Evolutionary conservation across 768 basidiomycete species (phyloP), one percentile per base, ranked within the genome.

Genomic region (Phlebiopsis flavidoalba): DNA sequence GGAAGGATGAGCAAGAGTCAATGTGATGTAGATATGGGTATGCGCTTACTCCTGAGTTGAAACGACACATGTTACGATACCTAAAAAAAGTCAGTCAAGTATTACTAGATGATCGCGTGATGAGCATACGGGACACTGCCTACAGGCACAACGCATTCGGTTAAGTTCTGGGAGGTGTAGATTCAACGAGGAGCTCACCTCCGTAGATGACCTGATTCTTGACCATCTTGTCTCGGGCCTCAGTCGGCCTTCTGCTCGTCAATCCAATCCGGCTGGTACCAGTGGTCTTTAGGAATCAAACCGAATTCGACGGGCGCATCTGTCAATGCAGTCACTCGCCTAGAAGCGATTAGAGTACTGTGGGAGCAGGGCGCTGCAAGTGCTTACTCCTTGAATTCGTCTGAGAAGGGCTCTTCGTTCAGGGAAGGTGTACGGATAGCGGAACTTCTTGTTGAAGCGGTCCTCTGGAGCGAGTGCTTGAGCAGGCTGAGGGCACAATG

Each of bases 1-100:
- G 40, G 55, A 31, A 14, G 19, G 45, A 45, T 5, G 22, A 26
- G 8, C 21, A 56, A 2, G 15, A n/a, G 45, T 45, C 19, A 14
- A 52, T 36, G 19, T 45, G 15, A 19, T 43, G 11, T 43, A 43
- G 40, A 8, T 3, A 22, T 24, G 15, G 37, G 12, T 31, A 53
- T 10, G 15, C 6, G 76, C 86, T 64, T 73, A 93, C 91, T 35
- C 92, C 93, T 51, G 91, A 94, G 74, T 95, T 93, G 75, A 87
- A 98, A 11, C 95, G 85, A 73, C 95, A 97, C 95, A 97, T 96
- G 66, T 96, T 94, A 45, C 95, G 85, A 69, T 97, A 96, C 19
- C 84, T 87, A 65, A 35, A 54, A 53, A 22, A 11, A 22, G 19
- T 61, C 33, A 61, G 60, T 48, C 15, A 36, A 10, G 33, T 10